A percentile compares a stretch with the other conserved stretches of the same genome.
Conservation (phyloP, 331 rosid species). For the Erythrophleum ivorense region DNA sequence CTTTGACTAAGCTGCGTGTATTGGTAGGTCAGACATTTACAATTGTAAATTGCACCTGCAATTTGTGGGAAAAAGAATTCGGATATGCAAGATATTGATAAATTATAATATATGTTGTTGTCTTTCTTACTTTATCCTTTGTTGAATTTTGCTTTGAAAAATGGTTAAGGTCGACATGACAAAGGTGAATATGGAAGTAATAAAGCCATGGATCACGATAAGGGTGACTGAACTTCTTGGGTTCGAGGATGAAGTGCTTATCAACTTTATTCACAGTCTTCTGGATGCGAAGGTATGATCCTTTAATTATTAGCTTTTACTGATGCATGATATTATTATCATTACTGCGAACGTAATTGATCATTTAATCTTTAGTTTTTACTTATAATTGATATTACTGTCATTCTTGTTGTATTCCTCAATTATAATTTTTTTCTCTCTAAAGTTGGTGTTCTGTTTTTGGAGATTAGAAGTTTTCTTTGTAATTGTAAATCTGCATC, state of each 20-base stretch:
- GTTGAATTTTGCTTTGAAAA: constrained; percentile 38
- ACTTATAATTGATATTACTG: neutral
- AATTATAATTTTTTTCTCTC: neutral
- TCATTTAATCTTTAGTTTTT: neutral
- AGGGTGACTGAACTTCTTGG: constrained; percentile 95
- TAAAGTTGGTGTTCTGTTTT: neutral
- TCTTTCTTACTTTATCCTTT: neutral
- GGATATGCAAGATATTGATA: neutral
- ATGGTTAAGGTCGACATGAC: constrained; percentile 78
- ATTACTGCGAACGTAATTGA: constrained; percentile 60
- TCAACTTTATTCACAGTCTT: constrained; percentile 92
- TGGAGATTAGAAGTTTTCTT: neutral
- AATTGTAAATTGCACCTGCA: neutral
- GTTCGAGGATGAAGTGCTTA: constrained; percentile 98
- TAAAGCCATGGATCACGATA: constrained; percentile 89
- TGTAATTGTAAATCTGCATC: too few species aligned
- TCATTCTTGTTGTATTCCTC: constrained; percentile 3
- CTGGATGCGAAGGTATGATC: constrained; percentile 83
- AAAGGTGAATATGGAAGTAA: constrained; percentile 94
- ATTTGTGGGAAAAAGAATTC: constrained; percentile 2
- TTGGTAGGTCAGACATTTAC: neutral
- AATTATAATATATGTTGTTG: neutral
- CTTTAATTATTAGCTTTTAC: neutral
- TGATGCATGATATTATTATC: neutral
- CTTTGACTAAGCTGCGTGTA: constrained; percentile 8